A percentile compares a stretch with the other conserved stretches of the same genome.
phyloP scores from a whole-genome alignment of 1,284 basidiomycete genomes.

The Naganishia sp. region DNA sequence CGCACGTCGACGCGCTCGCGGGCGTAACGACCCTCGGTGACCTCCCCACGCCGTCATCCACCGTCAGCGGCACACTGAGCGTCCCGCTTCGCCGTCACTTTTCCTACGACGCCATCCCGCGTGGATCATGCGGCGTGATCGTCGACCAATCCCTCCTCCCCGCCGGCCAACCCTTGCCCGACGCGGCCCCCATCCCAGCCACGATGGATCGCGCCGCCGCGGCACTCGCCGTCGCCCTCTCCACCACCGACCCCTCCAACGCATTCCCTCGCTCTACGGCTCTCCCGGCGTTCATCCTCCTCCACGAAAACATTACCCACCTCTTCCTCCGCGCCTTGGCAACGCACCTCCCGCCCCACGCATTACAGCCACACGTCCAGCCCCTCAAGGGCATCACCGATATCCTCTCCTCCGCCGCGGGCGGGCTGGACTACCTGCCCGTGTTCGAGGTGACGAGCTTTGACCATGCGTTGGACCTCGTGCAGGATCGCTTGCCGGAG shows the following conservation, averaged over 20 bases:
- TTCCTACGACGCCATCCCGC: slow-evolving; percentile 5
- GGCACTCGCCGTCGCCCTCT: slow-evolving; percentile 9
- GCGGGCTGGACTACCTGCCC: slow-evolving; percentile 23
- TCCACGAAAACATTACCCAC: slow-evolving; percentile 28
- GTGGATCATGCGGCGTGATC: slow-evolving; percentile 20
- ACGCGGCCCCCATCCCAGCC: slow-evolving; percentile 6
- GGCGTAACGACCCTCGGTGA: slow-evolving; percentile 16
- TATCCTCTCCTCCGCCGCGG: slow-evolving; percentile 12
- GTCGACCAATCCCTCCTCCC: slow-evolving; percentile 29
- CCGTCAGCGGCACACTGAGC: slow-evolving; percentile 1
- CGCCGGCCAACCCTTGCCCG: slow-evolving; percentile 6
- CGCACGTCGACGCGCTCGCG: neutral
- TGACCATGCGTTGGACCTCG: slow-evolving; percentile 31
- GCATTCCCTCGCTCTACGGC: slow-evolving; percentile 2
- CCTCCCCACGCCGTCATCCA: neutral
- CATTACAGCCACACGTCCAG: slow-evolving; percentile 13
- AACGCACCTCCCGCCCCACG: neutral
- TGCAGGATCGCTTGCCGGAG: slow-evolving; percentile 18
- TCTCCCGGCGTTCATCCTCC: slow-evolving; percentile 13
- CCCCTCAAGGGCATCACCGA: slow-evolving; percentile 11
- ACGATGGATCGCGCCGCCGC: slow-evolving; percentile 4
- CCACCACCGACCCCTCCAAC: neutral
- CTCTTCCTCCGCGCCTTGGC: slow-evolving; percentile 21
- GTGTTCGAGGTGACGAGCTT: slow-evolving; percentile 29
- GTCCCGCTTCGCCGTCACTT: slow-evolving; percentile 10